These are phyloP conservation scores for Cercospora sp. DNA, from an alignment of 2,329 filamentous ascomycete genomes.

Conservation along the genomic window DNA sequence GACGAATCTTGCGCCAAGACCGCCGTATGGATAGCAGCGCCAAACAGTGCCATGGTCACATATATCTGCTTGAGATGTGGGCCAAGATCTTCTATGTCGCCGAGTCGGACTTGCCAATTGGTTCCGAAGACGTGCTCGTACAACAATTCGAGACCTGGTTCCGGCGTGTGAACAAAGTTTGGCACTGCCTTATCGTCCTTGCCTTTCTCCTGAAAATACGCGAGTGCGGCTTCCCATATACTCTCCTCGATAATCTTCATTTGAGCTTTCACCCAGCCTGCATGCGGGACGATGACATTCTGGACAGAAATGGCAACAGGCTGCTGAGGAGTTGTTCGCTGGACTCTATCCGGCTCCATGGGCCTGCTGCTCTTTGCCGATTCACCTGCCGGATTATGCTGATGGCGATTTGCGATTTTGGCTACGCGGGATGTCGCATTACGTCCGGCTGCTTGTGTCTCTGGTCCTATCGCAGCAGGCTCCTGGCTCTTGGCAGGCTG, in stretches of 20 bases:
- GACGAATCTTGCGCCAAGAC: background rate
- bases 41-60: background rate
- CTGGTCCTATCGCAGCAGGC: too few species aligned
- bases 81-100: background rate
- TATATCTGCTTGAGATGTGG: background rate
- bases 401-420: too few species aligned
- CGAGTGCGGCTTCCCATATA: background rate
- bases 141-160: background rate
- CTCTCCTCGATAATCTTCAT: background rate
- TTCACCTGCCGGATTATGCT: too few species aligned
- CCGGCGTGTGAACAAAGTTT: background rate
- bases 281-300: too few species aligned
- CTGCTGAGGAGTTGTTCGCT: too few species aligned
- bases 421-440: too few species aligned
- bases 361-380: too few species aligned
- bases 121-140: background rate
- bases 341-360: too few species aligned
- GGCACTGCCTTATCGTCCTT: background rate
- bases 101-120: background rate
- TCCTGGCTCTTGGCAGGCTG: too few species aligned
- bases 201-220: background rate
- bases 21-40: background rate
- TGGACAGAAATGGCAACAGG: too few species aligned
- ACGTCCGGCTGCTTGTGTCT: too few species aligned
- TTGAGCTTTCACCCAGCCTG: too few species aligned